Evolutionary conservation across 1,284 basidiomycete genomes (phyloP).

Genomic region (Lignosus rhinocerotis): DNA sequence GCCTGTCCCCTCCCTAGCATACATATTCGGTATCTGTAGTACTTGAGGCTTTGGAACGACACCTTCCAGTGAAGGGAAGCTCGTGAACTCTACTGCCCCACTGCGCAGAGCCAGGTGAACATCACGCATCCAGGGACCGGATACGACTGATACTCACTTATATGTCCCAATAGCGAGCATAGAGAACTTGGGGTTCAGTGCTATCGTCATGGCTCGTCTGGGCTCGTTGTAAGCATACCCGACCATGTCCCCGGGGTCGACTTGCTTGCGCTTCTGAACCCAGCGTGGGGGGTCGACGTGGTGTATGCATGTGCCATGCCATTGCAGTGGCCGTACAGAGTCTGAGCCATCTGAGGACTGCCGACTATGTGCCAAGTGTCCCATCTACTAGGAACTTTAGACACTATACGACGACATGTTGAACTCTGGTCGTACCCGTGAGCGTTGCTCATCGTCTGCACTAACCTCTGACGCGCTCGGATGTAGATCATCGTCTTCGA

Average conservation of each 20-base stretch:
- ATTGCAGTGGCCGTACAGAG: slow-evolving; percentile 31
- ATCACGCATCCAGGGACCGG: background rate
- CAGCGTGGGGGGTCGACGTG: slow-evolving; percentile 68
- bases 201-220: slow-evolving; percentile 60
- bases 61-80: slow-evolving; percentile 63
- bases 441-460: slow-evolving; percentile 16
- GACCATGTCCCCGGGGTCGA: slow-evolving; percentile 47
- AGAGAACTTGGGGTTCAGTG: slow-evolving; percentile 85
- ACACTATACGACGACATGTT: background rate
- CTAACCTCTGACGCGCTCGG: slow-evolving; percentile 20
- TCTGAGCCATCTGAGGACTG: slow-evolving; percentile 24
- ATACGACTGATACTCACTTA: slow-evolving; percentile 45
- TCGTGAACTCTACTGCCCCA: slow-evolving; percentile 62
- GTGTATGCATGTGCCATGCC: slow-evolving; percentile 72
- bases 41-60: slow-evolving; percentile 52
- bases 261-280: slow-evolving; percentile 67
- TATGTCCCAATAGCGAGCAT: slow-evolving; percentile 81
- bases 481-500: slow-evolving; percentile 24
- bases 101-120: slow-evolving; percentile 34
- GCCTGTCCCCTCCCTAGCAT: slow-evolving; percentile 61
- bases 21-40: slow-evolving; percentile 57
- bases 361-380: slow-evolving; percentile 10
- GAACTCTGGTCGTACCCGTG: slow-evolving; percentile 5
- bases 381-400: background rate
- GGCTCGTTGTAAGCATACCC: slow-evolving; percentile 59